Conservation (phyloP, 768 basidiomycete genomes). For the Amylocystis lapponica region DNA sequence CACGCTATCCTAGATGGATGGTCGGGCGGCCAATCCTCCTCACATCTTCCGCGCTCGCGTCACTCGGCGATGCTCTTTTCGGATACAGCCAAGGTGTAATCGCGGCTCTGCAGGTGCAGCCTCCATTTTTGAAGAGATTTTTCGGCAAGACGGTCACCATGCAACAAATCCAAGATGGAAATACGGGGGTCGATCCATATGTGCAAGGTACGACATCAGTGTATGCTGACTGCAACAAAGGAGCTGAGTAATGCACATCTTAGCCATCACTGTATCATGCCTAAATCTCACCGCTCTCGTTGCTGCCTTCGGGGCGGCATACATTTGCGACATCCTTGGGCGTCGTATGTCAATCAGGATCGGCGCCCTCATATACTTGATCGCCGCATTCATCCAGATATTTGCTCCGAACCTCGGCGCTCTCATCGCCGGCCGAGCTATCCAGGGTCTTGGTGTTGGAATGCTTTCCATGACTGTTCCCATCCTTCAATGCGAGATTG, state of each 20-base stretch:
- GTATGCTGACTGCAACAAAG: conserved; percentile 2
- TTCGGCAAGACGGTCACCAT: conserved; percentile 41
- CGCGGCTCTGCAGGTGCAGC: conserved; percentile 46
- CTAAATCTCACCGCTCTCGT: conserved; percentile 46
- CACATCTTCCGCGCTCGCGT: conserved; percentile 46
- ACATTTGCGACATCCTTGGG: conserved; percentile 45
- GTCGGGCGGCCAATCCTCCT: conserved; percentile 43
- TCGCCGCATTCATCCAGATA: conserved; percentile 46
- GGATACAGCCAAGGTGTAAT: conserved; percentile 51
- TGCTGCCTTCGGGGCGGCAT: conserved; percentile 39
- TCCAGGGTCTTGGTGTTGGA: conserved; percentile 75
- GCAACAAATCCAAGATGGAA: conserved; percentile 36
- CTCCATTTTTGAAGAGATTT: conserved; percentile 44
- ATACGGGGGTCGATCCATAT: conserved; percentile 41
- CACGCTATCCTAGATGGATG: conserved; percentile 49
- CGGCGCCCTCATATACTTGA: conserved; percentile 42
- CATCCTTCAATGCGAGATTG: conserved; percentile 15
- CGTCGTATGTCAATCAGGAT: conserved; percentile 46
- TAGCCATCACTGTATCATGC: conserved; percentile 45
- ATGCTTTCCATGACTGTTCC: conserved; percentile 26
- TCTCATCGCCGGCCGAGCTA: conserved; percentile 58
- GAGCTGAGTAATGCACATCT: conserved; percentile 29
- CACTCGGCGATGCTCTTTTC: conserved; percentile 52
- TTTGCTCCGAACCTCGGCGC: conserved; percentile 45
- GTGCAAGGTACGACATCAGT: conserved; percentile 11